phyloP scores from a whole-genome alignment of 1,284 basidiomycete genomes.

The Cystobasidiaceae sp. region DNA sequence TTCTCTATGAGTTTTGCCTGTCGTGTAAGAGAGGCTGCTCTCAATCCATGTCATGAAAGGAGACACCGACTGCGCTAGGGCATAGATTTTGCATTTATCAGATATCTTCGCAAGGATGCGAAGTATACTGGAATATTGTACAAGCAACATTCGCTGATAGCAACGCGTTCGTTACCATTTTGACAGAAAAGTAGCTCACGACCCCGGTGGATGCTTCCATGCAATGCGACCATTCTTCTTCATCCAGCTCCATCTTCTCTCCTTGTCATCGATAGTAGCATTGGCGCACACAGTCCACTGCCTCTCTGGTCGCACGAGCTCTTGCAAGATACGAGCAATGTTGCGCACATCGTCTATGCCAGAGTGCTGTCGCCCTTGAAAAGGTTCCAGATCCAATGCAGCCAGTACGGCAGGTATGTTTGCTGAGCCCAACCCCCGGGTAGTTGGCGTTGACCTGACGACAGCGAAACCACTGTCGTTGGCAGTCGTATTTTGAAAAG shows the following conservation, averaged over 20 bases:
- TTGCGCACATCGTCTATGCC: constrained; percentile 87
- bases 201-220: constrained; percentile 18
- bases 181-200: too few relatives aligned
- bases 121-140: not conserved
- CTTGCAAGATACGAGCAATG: constrained; percentile 64
- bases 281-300: constrained; percentile 22
- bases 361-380: constrained; percentile 75
- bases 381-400: constrained; percentile 51
- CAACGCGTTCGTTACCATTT: too few relatives aligned
- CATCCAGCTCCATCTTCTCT: constrained; percentile 24
- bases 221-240: constrained; percentile 10
- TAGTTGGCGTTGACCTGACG: constrained; percentile 31
- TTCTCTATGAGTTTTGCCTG: too few relatives aligned
- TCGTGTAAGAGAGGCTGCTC: too few relatives aligned
- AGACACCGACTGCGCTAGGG: too few relatives aligned
- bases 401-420: constrained; percentile 53
- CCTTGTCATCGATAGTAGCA: constrained; percentile 11
- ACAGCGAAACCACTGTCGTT: constrained; percentile 58
- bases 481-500: too few relatives aligned
- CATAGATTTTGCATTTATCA: too few relatives aligned
- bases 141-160: too few relatives aligned
- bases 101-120: too few relatives aligned
- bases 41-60: too few relatives aligned
- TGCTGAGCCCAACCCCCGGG: constrained; percentile 43
- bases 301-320: constrained; percentile 14